Percentiles rank a stretch among this genome's conserved stretches.
These are phyloP conservation scores for Volvariella surrecta DNA, from an alignment of 1,284 basidiomycete genomes.

Conservation along the genomic window DNA sequence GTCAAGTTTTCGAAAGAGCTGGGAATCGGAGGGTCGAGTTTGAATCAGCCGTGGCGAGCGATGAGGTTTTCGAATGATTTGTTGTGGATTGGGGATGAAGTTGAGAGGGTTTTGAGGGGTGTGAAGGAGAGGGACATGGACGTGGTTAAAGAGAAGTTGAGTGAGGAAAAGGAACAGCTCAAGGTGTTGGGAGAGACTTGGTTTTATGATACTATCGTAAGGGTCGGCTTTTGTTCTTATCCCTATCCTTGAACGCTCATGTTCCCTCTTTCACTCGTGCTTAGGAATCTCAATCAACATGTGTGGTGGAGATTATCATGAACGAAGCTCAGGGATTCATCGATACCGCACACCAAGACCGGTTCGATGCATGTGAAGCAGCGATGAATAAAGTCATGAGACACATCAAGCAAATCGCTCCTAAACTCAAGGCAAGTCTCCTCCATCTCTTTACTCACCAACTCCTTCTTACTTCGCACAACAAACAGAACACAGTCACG, in stretches of 20 bases:
- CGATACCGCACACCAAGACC: conserved; percentile 66
- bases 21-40: too few species aligned
- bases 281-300: conserved; percentile 29
- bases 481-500: conserved; percentile 42
- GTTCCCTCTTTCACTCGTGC: background rate
- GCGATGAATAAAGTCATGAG: conserved; percentile 62
- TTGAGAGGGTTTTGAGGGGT: conserved; percentile 26
- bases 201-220: conserved; percentile 61
- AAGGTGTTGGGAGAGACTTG: conserved; percentile 52
- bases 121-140: conserved; percentile 17
- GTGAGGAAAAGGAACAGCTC: conserved; percentile 40
- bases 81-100: conserved; percentile 52
- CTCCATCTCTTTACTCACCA: conserved; percentile 1
- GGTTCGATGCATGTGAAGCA: conserved; percentile 71
- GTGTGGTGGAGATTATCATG: conserved; percentile 32
- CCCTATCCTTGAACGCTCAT: conserved; percentile 5
- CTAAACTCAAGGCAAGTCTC: conserved; percentile 64
- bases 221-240: conserved; percentile 17
- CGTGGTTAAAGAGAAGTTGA: conserved; percentile 34
- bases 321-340: conserved; percentile 65
- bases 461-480: background rate
- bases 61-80: conserved; percentile 90
- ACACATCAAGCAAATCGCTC: conserved; percentile 56
- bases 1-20: conserved; percentile 51
- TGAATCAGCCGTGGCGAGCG: conserved; percentile 47